Evolutionary conservation across 805 yeast species (phyloP), one percentile per base, ranked within the genome.

Genomic region (Scheffersomyces ergatensis): DNA sequence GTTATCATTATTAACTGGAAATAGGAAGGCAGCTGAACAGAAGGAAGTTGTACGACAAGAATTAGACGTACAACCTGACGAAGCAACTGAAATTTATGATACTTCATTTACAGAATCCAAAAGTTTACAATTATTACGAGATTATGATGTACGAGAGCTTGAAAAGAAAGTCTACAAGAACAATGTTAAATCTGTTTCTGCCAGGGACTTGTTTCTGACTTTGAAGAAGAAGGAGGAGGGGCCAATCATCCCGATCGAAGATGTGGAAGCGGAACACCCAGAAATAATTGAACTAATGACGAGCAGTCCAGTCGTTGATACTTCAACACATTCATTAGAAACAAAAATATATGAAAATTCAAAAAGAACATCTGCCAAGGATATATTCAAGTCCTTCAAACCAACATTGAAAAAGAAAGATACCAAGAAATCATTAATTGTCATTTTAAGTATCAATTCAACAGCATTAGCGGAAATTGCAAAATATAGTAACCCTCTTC

Each of bases 361-460:
- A 16, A 56, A 57, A 42, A 37, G 58, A 29, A 49, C 63, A 0
- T 54, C 67, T 11, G 62, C 68, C 33, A 63, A 57, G 36, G 76
- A 77, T 47, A 60, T 80, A 3, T 74, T 77, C 47, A 82, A 78
- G 47, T 75, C 87, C 0, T 57, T 88, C 11, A 46, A 37, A 30
- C 43, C 50, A 4, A 29, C 31, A 25, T 31, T 35, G 13, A n/a
- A 20, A 14, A 37, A 18, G 4, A 29, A 33, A 21, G 18, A 14
- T 7, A 3, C 16, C 8, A 12, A 7, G 8, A 14, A 30, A 18
- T 24, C 30, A 21, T 19, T 31, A 16, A 23, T 41, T 33, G 60
- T 62, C 6, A 54, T 55, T 1, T 46, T 63, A 14, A 55, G 50
- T 29, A 36, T 68, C 3, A 44, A 51, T 18, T 52, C 63, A 7